These are phyloP conservation scores for Pythium myriotylum DNA, from an alignment of 352 stramenopile species.

Conservation along the genomic window DNA sequence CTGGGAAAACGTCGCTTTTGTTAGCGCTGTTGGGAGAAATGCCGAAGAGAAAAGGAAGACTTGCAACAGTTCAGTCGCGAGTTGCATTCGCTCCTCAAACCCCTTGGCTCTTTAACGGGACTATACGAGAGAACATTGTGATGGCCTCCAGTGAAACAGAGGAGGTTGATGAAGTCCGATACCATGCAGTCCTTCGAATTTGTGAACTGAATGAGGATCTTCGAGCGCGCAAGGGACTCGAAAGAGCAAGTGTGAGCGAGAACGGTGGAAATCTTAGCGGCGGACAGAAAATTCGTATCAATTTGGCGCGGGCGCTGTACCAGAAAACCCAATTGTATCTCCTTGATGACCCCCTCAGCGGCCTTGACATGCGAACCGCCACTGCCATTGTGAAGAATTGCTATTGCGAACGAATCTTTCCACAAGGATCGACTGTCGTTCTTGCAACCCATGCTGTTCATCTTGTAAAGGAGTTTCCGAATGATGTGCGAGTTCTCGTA, in stretches of 20 bases:
- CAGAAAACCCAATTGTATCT: conserved; percentile 69
- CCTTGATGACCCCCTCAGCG: conserved; percentile 89
- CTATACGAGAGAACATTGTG: conserved; percentile 68
- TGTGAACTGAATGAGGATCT: conserved; percentile 84
- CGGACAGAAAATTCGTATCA: conserved; percentile 80
- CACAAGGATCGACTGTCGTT: conserved; percentile 55
- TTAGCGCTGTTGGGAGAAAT: conserved; percentile 96
- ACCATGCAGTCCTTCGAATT: conserved; percentile 51
- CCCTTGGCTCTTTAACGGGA: conserved; percentile 74
- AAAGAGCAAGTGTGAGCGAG: conserved; percentile 60
- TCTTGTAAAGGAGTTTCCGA: conserved; percentile 55
- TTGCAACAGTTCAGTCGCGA: conserved; percentile 21
- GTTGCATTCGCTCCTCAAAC: conserved; percentile 77
- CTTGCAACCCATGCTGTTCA: conserved; percentile 81
- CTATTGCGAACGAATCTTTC: conserved; percentile 39
- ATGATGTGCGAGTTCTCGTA: conserved; percentile 47
- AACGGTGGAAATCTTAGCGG: conserved; percentile 87
- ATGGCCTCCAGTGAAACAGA: conserved; percentile 30
- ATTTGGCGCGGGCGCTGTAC: conserved; percentile 85
- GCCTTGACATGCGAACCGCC: conserved; percentile 70
- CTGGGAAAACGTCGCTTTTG: conserved; percentile 96
- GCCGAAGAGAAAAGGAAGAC: conserved; percentile 41
- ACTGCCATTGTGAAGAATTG: conserved; percentile 44
- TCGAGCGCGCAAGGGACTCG: conserved; percentile 36
- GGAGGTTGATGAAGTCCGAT: conserved; percentile 41